These are phyloP conservation scores for Marvania coccoides DNA, from an alignment of 139 green algal species.

Conservation along the genomic window DNA sequence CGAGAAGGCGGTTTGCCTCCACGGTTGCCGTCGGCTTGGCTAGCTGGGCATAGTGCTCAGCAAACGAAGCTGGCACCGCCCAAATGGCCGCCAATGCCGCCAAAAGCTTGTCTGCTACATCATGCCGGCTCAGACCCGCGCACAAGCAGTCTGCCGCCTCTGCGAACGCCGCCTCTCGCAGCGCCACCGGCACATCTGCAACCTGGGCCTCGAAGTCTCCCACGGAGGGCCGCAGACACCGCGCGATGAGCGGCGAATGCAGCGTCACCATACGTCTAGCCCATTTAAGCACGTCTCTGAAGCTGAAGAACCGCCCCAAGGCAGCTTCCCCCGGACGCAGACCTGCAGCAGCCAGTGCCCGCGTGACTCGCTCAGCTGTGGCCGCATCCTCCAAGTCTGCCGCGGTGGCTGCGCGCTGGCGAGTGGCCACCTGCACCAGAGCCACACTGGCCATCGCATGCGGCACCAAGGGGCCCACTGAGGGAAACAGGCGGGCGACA, in stretches of 20 bases:
- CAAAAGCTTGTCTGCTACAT: slow-evolving; percentile 37
- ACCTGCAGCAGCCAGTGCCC: slow-evolving; percentile 32
- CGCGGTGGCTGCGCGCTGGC: slow-evolving; percentile 18
- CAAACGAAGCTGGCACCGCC: slow-evolving; percentile 26
- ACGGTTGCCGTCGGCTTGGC: slow-evolving; percentile 54
- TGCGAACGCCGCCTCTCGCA: slow-evolving; percentile 43
- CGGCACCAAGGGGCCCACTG: slow-evolving; percentile 57
- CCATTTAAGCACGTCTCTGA: slow-evolving; percentile 84
- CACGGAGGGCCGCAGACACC: neutral
- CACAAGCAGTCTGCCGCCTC: slow-evolving; percentile 57
- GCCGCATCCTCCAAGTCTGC: neutral
- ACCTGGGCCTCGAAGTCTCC: slow-evolving; percentile 2
- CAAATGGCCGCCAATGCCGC: slow-evolving; percentile 46
- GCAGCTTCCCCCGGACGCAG: slow-evolving; percentile 40
- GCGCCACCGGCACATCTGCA: slow-evolving; percentile 9
- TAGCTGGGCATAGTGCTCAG: slow-evolving; percentile 39
- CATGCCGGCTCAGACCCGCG: slow-evolving; percentile 15
- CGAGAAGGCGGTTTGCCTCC: neutral
- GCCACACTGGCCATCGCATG: slow-evolving; percentile 44
- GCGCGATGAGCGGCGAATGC: neutral
- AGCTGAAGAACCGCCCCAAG: slow-evolving; percentile 56
- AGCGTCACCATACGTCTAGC: slow-evolving; percentile 50
- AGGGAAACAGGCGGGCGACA: slow-evolving; percentile 47
- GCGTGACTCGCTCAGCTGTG: slow-evolving; percentile 4
- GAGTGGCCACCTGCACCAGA: slow-evolving; percentile 42